Base-by-base conservation (phyloP, 73 alveolate species). In the Blepharisma japonicum region DNA sequence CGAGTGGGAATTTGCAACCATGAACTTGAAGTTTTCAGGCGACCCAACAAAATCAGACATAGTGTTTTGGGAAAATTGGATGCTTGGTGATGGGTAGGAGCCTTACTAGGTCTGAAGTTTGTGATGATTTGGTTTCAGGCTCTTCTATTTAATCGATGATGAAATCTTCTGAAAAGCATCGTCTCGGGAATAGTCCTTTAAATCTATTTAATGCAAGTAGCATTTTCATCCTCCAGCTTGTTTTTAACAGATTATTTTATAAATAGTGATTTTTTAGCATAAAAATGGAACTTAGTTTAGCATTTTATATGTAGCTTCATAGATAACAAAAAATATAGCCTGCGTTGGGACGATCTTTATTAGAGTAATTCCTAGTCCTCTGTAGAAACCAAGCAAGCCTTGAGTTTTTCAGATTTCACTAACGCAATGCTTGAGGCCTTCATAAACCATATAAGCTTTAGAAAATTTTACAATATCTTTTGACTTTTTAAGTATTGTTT, bases 21-120 rank as follows among this genome's bases (percentile, higher is more conserved):
- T 9, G 42, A 70, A 70, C 66, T 70, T 39, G 45, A 70, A 70
- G 27, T 70, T 39, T 8, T 70, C 80, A 14, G 56, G 14, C 0
- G 18, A 9, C n/a, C 4, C 0, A 5, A 7, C 39, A 2, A 5
- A 70, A 70, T 70, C 66, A 6, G 32, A 70, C 61, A 14, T 14
- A 70, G 27, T 70, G 56, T 45, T 47, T 70, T 11, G 80, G 80
- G 42, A 70, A 70, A n/a, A 70, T 45, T 7, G 80, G 80, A 45
- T 70, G 80, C 80, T 70, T 70, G 42, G 80, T 21, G 14, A 70
- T 45, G 11, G 80, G 80, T 2, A 70, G 80, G n/a, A 70, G 56
- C 46, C 80, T 23, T 0, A 70, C 14, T 9, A 61, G 74, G 39
- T 61, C 74, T 20, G 74, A 14, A 9, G 39, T 25, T 61, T 61